Evolutionary conservation across 2,329 filamentous ascomycete species (phyloP).

Genomic region (Lasiodiplodia hormozganensis): DNA sequence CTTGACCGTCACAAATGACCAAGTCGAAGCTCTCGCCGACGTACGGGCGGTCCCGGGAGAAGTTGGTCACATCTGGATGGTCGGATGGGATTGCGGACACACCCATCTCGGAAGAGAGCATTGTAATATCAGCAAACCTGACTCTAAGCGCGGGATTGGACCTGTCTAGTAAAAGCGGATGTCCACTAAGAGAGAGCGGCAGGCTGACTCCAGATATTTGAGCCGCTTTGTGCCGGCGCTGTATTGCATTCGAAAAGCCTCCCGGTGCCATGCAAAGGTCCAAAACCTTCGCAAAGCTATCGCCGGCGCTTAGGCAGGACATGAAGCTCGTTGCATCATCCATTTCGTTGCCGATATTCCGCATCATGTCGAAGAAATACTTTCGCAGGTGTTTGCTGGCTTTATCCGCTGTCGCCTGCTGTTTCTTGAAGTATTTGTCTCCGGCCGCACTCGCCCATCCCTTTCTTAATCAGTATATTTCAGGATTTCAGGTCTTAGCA

Average conservation of each 20-base stretch:
- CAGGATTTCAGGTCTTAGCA: too few relatives aligned
- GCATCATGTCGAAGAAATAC: constrained; percentile 36
- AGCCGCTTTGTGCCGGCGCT: constrained; percentile 45
- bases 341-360: constrained; percentile 36
- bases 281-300: constrained; percentile 44
- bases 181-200: constrained; percentile 48
- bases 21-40: constrained; percentile 49
- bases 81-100: constrained; percentile 13
- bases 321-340: constrained; percentile 29
- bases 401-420: constrained; percentile 33
- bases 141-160: constrained; percentile 27
- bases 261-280: constrained; percentile 63
- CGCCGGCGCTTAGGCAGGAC: constrained; percentile 18
- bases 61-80: constrained; percentile 14
- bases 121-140: constrained; percentile 54
- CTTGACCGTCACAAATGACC: constrained; percentile 57
- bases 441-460: constrained; percentile 33
- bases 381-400: constrained; percentile 17
- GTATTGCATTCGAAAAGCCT: constrained; percentile 52
- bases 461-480: constrained; percentile 26
- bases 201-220: constrained; percentile 50
- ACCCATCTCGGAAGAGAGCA: constrained; percentile 51
- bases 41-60: constrained; percentile 31
- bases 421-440: constrained; percentile 34
- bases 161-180: constrained; percentile 43